Evolutionary conservation across 2,329 filamentous ascomycete species (phyloP).

Genomic region (Rutstroemia sp.): DNA sequence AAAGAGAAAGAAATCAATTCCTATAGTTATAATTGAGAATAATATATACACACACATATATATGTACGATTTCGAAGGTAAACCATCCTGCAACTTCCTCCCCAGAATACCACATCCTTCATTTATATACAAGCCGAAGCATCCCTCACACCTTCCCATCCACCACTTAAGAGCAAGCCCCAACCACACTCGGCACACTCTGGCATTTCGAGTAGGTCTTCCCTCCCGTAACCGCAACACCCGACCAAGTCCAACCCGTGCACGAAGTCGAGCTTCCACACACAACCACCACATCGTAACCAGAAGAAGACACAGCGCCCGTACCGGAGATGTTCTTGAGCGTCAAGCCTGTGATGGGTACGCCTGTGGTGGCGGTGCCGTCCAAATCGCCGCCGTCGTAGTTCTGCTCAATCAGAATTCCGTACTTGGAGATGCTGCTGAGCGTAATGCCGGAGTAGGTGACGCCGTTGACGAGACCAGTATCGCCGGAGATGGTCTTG

Average conservation of each 20-base stretch:
- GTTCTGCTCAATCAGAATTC: constrained; percentile 50
- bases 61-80: too few species aligned
- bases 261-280: constrained; percentile 38
- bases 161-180: not conserved
- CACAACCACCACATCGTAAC: constrained; percentile 42
- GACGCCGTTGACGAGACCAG: constrained; percentile 37
- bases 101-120: too few species aligned
- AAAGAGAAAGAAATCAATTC: too few species aligned
- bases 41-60: too few species aligned
- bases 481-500: constrained; percentile 32
- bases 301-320: constrained; percentile 28
- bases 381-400: constrained; percentile 31
- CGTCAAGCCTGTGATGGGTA: constrained; percentile 45
- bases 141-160: too few species aligned
- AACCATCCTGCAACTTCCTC: too few species aligned
- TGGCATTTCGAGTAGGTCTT: constrained; percentile 35
- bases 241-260: constrained; percentile 45
- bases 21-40: too few species aligned
- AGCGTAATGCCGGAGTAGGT: constrained; percentile 47
- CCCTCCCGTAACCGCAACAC: constrained; percentile 43
- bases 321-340: constrained; percentile 37
- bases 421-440: constrained; percentile 36
- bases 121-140: too few species aligned
- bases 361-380: constrained; percentile 28
- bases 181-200: constrained; percentile 29